Evolutionary conservation across 2,329 filamentous ascomycete species (phyloP).

Genomic region (Exophiala alcalophila): DNA sequence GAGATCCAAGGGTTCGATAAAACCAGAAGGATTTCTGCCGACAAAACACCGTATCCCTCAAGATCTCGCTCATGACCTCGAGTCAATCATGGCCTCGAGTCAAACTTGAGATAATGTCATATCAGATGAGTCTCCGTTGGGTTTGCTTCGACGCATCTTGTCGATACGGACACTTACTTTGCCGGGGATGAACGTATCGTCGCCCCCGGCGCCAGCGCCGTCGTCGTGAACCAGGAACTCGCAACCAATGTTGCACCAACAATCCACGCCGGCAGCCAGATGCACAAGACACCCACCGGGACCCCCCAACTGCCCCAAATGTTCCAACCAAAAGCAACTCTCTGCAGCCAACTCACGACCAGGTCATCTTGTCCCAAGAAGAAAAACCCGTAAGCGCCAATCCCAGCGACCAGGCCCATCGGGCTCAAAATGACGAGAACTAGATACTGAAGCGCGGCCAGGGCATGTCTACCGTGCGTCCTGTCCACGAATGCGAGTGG

Average conservation of each 20-base stretch:
- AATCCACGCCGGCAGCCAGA: constrained; percentile 94
- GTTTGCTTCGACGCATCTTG: too few species aligned
- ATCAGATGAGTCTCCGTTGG: too few species aligned
- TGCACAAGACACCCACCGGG: constrained; percentile 83
- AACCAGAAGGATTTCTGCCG: too few species aligned
- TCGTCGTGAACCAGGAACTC: constrained; percentile 25
- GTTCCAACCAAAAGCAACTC: constrained; percentile 83
- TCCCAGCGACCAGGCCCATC: constrained; percentile 51
- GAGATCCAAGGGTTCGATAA: too few species aligned
- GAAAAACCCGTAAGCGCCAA: constrained; percentile 48
- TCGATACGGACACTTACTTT: too few species aligned
- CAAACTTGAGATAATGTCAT: too few species aligned
- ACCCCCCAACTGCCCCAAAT: constrained; percentile 81
- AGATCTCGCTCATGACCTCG: too few species aligned
- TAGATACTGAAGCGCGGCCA: constrained; percentile 42
- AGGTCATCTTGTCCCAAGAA: constrained; percentile 22
- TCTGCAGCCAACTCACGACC: constrained; percentile 60
- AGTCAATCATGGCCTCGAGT: too few species aligned
- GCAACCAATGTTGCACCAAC: constrained; percentile 45
- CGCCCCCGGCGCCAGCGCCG: neutral
- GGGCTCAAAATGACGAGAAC: constrained; percentile 59
- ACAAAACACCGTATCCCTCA: too few species aligned
- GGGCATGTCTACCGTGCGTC: constrained; percentile 23
- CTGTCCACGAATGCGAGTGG: constrained; percentile 71
- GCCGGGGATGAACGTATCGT: too few species aligned